Evolutionary conservation across 2,329 filamentous ascomycete genomes (phyloP), one percentile per base, ranked within the genome.

Genomic region (Hypoxylon sp.): DNA sequence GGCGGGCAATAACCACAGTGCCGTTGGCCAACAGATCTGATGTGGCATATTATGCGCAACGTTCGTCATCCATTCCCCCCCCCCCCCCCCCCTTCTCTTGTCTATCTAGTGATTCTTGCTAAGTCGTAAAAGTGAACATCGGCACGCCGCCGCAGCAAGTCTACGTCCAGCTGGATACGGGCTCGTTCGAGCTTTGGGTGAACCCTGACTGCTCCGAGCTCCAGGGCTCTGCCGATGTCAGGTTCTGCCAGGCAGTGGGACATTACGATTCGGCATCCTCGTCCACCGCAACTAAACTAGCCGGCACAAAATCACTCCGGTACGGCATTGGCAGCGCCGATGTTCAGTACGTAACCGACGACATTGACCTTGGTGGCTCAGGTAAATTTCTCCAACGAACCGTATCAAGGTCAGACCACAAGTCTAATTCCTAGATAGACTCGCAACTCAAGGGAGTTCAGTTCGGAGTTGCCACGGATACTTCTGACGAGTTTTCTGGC

Each of bases 381-480:
- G 60, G 72, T 70, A 55, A 53, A 65, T 61, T 27, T 3, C 29
- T 38, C 33, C 6, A 10, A 33, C 10, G 2, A 23, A 15, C 23
- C n/a, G n/a, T 29, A 7, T 40, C 7, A 20, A 11, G 18, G 11
- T 10, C 7, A 35, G 8, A 31, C 3, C 1, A 3, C 20, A 18
- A 43, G 33, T 37, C 58, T 70, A 41, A 48, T 33, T 1, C 33
- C 10, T n/a, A 1, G 29, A 1, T 26, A 73, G 70, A 69, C 8
- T 66, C 77, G 2, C 76, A 78, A 8, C 71, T 87, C 13, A 69
- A 76, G 15, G 70, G 76, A n/a, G 79, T 88, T 48, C 84, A 88
- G 67, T 88, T 90, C 59, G 88, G 87, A 59, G 82, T 89, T 31
- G 87, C 87, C n/a, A 81, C 80, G 33, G 66, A 70, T 10, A 78